Evolutionary conservation across 768 basidiomycete species (phyloP), one percentile per base, ranked within the genome.

Genomic region (Termitomyces titanicus): DNA sequence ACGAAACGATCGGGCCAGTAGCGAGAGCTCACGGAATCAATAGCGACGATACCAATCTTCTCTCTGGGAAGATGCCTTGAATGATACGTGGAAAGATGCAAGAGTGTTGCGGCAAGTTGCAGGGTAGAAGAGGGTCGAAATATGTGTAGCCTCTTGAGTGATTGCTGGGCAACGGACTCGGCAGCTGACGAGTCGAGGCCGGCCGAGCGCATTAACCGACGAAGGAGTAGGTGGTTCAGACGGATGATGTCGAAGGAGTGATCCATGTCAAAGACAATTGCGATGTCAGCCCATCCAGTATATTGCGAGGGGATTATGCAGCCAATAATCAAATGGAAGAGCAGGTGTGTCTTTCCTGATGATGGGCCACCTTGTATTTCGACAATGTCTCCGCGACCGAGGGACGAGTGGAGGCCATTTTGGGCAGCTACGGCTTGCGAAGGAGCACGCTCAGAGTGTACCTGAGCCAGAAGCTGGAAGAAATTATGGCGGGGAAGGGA

Each of bases 281-380:
- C 89, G 55, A 77, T 77, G 66, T 84, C 86, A 42, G 74, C 78
- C 78, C 85, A 85, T 25, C 87, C 87, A 38, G 74, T 79, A 57
- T 72, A 59, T 22, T 58, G 59, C 31, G 60, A 37, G 20, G 89
- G 88, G 11, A 82, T 68, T 52, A 91, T 72, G 60, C 86, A 84
- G 20, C 74, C 77, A 12, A 82, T 69, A 25, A 89, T 66, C 47
- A 91, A 67, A 64, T 81, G 78, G 64, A 87, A 87, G 25, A 92
- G 69, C n/a, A 94, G 71, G 59, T 88, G 86, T 2, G 88, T 86
- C 71, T 94, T 94, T 27, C 89, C 92, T 6, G 86, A 83, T 25
- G 77, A 79, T 4, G 90, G 74, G 2, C 84, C 80, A 2, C 92
- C 92, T 68, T 92, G 86, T 20, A 94, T 75, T 68, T 90, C 86